Conservation (phyloP, 257 asterid species). For the Solanum chmielewskii region DNA sequence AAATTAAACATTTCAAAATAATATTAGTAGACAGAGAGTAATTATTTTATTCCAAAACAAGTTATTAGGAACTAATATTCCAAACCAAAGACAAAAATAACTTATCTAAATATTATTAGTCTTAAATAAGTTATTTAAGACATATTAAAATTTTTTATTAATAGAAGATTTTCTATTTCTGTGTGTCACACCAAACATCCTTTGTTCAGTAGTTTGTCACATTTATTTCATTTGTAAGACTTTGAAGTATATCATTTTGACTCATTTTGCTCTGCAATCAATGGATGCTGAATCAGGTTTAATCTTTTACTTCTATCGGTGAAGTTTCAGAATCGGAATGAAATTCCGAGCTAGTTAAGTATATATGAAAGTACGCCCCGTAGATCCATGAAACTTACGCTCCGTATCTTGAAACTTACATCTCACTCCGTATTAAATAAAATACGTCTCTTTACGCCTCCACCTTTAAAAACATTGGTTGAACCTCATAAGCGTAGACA, state of each 20-base stretch:
- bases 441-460: too few species aligned
- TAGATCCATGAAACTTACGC: too few species aligned
- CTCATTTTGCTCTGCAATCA: background rate
- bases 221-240: background rate
- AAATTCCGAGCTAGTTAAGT: too few species aligned
- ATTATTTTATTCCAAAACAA: background rate
- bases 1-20: too few species aligned
- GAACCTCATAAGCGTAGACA: too few species aligned
- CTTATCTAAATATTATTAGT: too few species aligned
- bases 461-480: too few species aligned
- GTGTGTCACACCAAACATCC: background rate
- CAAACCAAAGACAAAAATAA: too few species aligned
- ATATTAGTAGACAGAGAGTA: too few species aligned
- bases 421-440: too few species aligned
- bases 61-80: background rate
- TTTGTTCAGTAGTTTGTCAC: background rate
- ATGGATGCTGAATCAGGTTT: background rate
- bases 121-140: background rate
- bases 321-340: background rate
- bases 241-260: background rate
- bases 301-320: background rate
- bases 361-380: too few species aligned
- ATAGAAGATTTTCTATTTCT: background rate
- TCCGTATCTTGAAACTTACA: too few species aligned
- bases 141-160: background rate